These are phyloP conservation scores for Malassezia vespertilionis DNA, from an alignment of 1,284 basidiomycete species.

Conservation along the genomic window DNA sequence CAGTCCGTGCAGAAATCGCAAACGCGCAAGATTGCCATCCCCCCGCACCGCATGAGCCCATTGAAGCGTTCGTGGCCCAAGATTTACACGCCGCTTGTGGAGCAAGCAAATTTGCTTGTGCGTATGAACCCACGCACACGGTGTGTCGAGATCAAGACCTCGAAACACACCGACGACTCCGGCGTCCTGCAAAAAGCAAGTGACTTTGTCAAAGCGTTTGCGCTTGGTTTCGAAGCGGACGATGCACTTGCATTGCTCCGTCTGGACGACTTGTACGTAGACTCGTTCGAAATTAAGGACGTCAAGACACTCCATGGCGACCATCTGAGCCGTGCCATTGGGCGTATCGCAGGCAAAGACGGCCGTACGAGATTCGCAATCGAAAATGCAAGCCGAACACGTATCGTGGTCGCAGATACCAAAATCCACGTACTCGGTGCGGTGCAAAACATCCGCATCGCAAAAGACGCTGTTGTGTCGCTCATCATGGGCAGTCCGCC, in stretches of 20 bases:
- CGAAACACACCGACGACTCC: slow-evolving; percentile 62
- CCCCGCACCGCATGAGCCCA: slow-evolving; percentile 92
- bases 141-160: slow-evolving; percentile 88
- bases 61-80: slow-evolving; percentile 95
- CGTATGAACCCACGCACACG: slow-evolving; percentile 85
- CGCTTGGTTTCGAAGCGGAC: slow-evolving; percentile 73
- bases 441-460: slow-evolving; percentile 93
- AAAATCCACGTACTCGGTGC: slow-evolving; percentile 91
- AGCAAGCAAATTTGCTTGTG: slow-evolving; percentile 85
- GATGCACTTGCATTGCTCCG: slow-evolving; percentile 89
- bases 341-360: slow-evolving; percentile 93
- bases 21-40: slow-evolving; percentile 60
- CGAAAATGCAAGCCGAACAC: slow-evolving; percentile 87
- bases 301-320: slow-evolving; percentile 96
- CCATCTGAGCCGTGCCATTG: slow-evolving; percentile 88
- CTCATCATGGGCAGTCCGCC: slow-evolving; percentile 90
- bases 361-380: slow-evolving; percentile 98
- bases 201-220: slow-evolving; percentile 91
- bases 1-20: slow-evolving; percentile 18
- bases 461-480: slow-evolving; percentile 86
- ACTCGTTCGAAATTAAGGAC: slow-evolving; percentile 95
- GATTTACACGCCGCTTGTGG: slow-evolving; percentile 88
- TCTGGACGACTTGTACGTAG: slow-evolving; percentile 90
- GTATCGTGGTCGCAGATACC: slow-evolving; percentile 94
- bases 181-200: slow-evolving; percentile 78